Conservation (phyloP, 2,329 filamentous ascomycete species). For the Colletotrichum plurivorum region DNA sequence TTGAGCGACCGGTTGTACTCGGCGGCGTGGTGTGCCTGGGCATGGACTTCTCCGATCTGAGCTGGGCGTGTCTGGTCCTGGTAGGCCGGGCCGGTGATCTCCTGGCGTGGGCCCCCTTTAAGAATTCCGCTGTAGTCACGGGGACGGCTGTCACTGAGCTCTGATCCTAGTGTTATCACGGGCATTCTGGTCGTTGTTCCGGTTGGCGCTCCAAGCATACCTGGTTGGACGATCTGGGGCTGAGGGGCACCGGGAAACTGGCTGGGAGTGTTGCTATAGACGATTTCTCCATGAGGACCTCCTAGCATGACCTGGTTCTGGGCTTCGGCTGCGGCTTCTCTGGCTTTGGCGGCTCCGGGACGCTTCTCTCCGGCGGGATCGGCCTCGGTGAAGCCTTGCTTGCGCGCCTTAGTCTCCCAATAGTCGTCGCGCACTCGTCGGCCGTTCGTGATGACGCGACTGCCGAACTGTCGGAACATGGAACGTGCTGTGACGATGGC, state of each 20-base stretch:
- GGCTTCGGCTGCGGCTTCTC: conserved; percentile 84
- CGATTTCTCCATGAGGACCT: conserved; percentile 85
- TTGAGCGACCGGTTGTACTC: conserved; percentile 92
- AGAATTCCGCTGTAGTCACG: conserved; percentile 86
- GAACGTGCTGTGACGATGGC: conserved; percentile 97
- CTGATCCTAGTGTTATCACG: conserved; percentile 86
- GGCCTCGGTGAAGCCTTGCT: conserved; percentile 98
- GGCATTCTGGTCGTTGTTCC: conserved; percentile 81
- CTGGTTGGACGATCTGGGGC: conserved; percentile 78
- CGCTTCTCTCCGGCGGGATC: conserved; percentile 96
- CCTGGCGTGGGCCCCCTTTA: conserved; percentile 86
- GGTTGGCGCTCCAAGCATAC: conserved; percentile 75
- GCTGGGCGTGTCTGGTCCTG: conserved; percentile 87
- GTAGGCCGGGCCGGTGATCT: conserved; percentile 89
- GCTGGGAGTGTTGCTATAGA: conserved; percentile 82
- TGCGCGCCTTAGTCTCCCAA: conserved; percentile 97
- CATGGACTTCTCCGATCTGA: conserved; percentile 82
- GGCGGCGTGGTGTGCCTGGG: conserved; percentile 88
- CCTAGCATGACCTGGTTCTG: conserved; percentile 73
- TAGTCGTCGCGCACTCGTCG: conserved; percentile 96
- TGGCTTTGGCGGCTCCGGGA: conserved; percentile 89
- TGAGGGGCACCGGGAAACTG: conserved; percentile 77
- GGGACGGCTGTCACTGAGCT: conserved; percentile 81
- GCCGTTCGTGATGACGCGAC: conserved; percentile 90
- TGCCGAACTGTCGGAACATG: conserved; percentile 99